Evolutionary conservation across 345 rosid genomes (phyloP), one percentile per base, ranked within the genome.

Genomic region (Syzygium aromaticum): DNA sequence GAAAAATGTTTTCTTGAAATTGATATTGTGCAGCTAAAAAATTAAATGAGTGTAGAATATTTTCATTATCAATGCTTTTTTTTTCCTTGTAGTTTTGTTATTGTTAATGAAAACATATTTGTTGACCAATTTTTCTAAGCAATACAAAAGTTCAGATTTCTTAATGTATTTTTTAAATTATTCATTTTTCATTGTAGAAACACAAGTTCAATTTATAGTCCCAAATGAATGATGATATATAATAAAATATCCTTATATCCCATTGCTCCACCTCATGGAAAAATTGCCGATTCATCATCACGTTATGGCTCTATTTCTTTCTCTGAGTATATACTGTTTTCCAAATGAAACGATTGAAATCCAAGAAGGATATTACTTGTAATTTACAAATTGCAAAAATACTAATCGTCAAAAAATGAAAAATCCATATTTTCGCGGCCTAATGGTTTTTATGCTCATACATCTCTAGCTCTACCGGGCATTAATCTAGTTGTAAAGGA

Each of bases 1-100:
- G 38, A 33, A n/a, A n/a, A n/a, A 56, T 22, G 8, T 56, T 1
- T 22, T 56, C n/a, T 12, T 56, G 22, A 56, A 56, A 23, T 23
- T 1, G 23, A 23, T 57, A 3, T 0, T 0, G 0, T 59, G 4
- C 5, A 27, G n/a, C n/a, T n/a, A n/a, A n/a, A n/a, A n/a, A n/a
- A n/a, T n/a, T n/a, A n/a, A n/a, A n/a, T n/a, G n/a, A n/a, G n/a
- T n/a, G n/a, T n/a, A n/a, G n/a, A n/a, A 59, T 59, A 27, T 59
- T 59, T 59, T 14, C 64, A 5, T 59, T 11, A 57, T 23, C 63
- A 59, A 59, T n/a, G n/a, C n/a, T n/a, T n/a, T n/a, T n/a, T n/a
- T n/a, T n/a, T n/a, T n/a, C n/a, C n/a, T n/a, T n/a, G n/a, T n/a
- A n/a, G n/a, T n/a, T n/a, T 11, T 59, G n/a, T 59, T 59, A 3